Percentiles rank a stretch among this genome's conserved stretches.
Evolutionary conservation across 2,329 filamentous ascomycete species (phyloP).

Genomic region (Colletotrichum sp.): DNA sequence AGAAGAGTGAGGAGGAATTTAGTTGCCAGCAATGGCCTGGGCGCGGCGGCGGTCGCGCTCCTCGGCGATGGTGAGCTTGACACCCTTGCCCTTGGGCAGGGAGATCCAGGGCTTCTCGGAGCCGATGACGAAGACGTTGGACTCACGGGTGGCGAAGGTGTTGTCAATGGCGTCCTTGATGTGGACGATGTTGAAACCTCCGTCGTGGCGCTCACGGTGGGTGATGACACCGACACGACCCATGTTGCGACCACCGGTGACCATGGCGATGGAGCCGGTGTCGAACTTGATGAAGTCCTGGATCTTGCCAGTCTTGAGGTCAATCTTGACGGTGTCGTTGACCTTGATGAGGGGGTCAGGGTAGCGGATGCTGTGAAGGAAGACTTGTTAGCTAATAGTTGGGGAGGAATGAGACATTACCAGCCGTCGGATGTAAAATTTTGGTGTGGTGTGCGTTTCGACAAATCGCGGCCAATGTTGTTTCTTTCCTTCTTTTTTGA

Average conservation of each 20-base stretch:
- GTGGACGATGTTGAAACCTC: slow-evolving; percentile 99
- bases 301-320: slow-evolving; percentile 97
- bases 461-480: slow-evolving; percentile 10
- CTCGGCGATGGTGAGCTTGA: slow-evolving; percentile 99
- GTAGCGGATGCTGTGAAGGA: slow-evolving; percentile 85
- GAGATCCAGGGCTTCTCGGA: slow-evolving; percentile 99
- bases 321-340: slow-evolving; percentile 99
- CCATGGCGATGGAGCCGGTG: slow-evolving; percentile 97
- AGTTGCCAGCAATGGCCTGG: slow-evolving; percentile 52
- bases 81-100: slow-evolving; percentile 99
- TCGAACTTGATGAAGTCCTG: slow-evolving; percentile 98
- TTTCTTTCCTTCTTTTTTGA: background rate
- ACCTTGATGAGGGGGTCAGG: slow-evolving; percentile 98
- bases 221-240: slow-evolving; percentile 99
- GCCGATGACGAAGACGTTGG: slow-evolving; percentile 99
- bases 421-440: slow-evolving; percentile 53
- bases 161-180: slow-evolving; percentile 99
- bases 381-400: slow-evolving; percentile 40
- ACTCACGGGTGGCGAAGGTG: slow-evolving; percentile 98
- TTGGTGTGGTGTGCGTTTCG: slow-evolving; percentile 25
- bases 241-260: slow-evolving; percentile 99
- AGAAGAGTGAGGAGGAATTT: slow-evolving; percentile 33
- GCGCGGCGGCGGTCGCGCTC: slow-evolving; percentile 98
- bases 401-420: slow-evolving; percentile 44
- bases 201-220: slow-evolving; percentile 99